Evolutionary conservation across 495 filamentous ascomycete species (phyloP).

Genomic region (Penicillium steckii): DNA sequence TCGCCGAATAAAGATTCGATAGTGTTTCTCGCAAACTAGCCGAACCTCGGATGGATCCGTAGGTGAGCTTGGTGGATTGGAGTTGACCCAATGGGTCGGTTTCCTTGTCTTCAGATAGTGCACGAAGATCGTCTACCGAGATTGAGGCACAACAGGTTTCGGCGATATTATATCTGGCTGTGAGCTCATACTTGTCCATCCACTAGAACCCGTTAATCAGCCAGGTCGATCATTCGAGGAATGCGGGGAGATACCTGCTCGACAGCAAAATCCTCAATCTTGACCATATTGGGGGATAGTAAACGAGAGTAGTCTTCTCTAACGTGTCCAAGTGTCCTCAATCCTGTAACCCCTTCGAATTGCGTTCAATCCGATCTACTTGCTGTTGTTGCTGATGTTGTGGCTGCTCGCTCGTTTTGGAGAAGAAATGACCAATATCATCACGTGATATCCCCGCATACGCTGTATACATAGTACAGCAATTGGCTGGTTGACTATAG

Average conservation of each 20-base stretch:
- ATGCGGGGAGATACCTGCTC: constrained; percentile 60
- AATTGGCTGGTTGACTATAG: too few relatives aligned
- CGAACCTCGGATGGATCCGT: constrained; percentile 71
- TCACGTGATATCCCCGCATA: too few relatives aligned
- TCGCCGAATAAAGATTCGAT: constrained; percentile 63
- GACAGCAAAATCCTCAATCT: constrained; percentile 61
- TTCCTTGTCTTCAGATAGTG: constrained; percentile 54
- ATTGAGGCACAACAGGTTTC: constrained; percentile 85
- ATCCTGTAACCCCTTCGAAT: too few relatives aligned
- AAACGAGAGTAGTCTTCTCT: neutral
- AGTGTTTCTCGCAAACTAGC: constrained; percentile 60
- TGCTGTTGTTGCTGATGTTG: too few relatives aligned
- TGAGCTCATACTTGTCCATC: constrained; percentile 84
- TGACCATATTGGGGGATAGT: constrained; percentile 6
- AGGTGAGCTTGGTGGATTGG: constrained; percentile 56
- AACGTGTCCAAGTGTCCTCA: too few relatives aligned
- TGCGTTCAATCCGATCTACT: too few relatives aligned
- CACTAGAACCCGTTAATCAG: constrained; percentile 50
- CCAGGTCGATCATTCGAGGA: neutral
- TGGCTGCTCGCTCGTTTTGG: too few relatives aligned
- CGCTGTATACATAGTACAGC: too few relatives aligned
- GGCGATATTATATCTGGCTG: constrained; percentile 76
- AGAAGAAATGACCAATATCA: too few relatives aligned
- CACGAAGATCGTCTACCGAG: constrained; percentile 68
- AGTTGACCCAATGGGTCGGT: constrained; percentile 35